Conservation (phyloP, 2,329 filamentous ascomycete species). For the Tetracladium maxilliforme region DNA sequence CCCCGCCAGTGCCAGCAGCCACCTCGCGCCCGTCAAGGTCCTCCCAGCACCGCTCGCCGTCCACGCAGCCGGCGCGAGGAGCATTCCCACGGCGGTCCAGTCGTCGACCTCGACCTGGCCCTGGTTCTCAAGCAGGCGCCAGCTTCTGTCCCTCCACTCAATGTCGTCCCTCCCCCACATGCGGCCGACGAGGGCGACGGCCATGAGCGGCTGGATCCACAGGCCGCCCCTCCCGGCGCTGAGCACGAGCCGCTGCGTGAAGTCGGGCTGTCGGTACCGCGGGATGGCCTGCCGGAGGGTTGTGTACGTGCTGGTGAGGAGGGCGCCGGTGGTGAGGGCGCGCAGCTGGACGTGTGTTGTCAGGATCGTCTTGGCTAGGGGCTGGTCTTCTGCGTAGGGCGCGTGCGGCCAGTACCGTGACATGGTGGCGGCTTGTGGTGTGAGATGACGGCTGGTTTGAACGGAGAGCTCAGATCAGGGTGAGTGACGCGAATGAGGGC, state of each 20-base stretch:
- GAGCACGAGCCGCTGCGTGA: conserved; percentile 23
- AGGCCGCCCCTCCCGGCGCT: conserved; percentile 28
- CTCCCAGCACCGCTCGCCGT: conserved; percentile 13
- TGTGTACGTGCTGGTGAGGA: conserved; percentile 27
- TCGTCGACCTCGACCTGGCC: conserved; percentile 42
- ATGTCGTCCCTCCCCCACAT: conserved; percentile 43
- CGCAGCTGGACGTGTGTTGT: conserved; percentile 43
- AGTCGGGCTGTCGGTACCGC: conserved; percentile 4
- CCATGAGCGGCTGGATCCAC: conserved; percentile 26
- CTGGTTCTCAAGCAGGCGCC: conserved; percentile 41
- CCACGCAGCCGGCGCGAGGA: conserved; percentile 16
- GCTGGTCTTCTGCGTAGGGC: conserved; percentile 48
- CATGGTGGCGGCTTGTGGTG: no score
- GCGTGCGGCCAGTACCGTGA: conserved; percentile 34
- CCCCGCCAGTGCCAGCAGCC: conserved; percentile 26
- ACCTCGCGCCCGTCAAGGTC: conserved; percentile 15
- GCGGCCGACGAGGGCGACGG: conserved; percentile 24
- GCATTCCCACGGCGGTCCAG: conserved; percentile 31
- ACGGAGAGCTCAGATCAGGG: conserved; percentile 1
- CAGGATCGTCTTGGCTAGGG: conserved; percentile 36
- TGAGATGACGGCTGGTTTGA: no score
- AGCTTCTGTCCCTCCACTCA: conserved; percentile 50
- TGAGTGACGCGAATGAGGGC: background rate
- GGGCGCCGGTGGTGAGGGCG: conserved; percentile 33
- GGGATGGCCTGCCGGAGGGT: conserved; percentile 14